Base-by-base conservation (phyloP, 2,329 filamentous ascomycete species). In the Nothophoma quercina region DNA sequence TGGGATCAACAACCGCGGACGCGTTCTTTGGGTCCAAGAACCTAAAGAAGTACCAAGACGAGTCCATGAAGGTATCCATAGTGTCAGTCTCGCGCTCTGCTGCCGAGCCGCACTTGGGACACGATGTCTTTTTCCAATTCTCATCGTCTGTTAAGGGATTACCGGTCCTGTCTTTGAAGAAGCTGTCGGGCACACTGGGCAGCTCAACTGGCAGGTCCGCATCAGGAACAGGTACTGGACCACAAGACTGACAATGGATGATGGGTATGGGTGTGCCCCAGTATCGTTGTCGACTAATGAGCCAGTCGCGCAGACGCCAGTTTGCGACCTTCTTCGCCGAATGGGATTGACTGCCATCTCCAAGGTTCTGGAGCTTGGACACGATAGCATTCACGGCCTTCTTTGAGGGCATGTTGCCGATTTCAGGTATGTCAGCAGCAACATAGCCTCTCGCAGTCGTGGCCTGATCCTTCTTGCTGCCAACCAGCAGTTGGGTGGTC, bases 31-130 rank as follows among this genome's bases (percentile, higher is more conserved):
- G 79, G 64, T 96, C 90, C 22, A 87, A 75, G 64, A 91, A 96
- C 10, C 91, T 85, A 76, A 93, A 85, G 67, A 88, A 96, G 73
- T 96, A 96, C 92, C 92, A 96, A 46, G 91, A 96, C 1, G 91
- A 96, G 75, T 96, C 92, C 55, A 96, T 92, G 75, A 96, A 96
- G 0, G 92, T 96, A 72, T 96, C 92, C 92, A 96, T 96, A 2
- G 92, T 96, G 71, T 96, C 92, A 0, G 92, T 96, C 60, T 96
- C 92, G 58, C 92, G 84, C 69, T 86, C 88, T 6, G 90, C 92
- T 19, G 85, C 76, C 1, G 83, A 81, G 13, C 82, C 77, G 65
- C 92, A 96, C 62, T 84, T 84, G 5, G 92, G 92, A 68, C 92
- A 96, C 2, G 80, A 72, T 0, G 87, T 89, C 63, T 92, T 85